These are phyloP conservation scores for Pouteria glomerata DNA, from an alignment of 148 eudicot species.

Conservation along the genomic window DNA sequence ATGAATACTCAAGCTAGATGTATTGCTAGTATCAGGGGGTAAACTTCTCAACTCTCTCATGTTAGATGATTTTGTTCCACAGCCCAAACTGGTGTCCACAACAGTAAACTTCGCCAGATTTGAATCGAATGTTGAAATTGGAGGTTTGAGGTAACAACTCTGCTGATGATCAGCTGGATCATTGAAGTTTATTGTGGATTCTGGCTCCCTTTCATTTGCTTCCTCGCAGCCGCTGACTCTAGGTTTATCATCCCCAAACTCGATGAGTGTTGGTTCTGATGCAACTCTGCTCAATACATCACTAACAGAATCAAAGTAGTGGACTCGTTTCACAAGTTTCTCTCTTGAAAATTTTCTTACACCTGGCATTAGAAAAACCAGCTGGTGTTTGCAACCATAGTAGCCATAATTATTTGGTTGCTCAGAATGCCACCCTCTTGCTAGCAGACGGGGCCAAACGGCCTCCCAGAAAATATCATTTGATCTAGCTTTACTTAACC, in stretches of 20 bases:
- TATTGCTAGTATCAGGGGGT: constrained; percentile 14
- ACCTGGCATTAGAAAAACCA: constrained; percentile 86
- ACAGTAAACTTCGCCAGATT: constrained; percentile 30
- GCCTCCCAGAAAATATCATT: constrained; percentile 96
- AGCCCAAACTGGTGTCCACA: constrained; percentile 36
- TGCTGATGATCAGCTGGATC: constrained; percentile 25
- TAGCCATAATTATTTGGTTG: constrained; percentile 41
- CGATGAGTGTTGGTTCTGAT: constrained; percentile 55
- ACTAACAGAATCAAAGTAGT: constrained; percentile 67
- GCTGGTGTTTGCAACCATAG: constrained; percentile 32
- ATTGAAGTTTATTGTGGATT: constrained; percentile 26
- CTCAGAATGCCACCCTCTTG: constrained; percentile 96
- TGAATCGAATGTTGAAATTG: constrained; percentile 18
- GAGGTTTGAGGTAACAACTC: constrained; percentile 37
- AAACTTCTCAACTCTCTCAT: constrained; percentile 33
- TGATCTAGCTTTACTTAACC: constrained; percentile 79
- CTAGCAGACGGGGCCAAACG: constrained; percentile 93
- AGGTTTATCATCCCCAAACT: constrained; percentile 43
- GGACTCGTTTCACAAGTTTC: constrained; percentile 58
- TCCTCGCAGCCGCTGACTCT: constrained; percentile 12
- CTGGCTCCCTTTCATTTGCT: constrained; percentile 31
- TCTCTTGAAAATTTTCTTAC: constrained; percentile 69
- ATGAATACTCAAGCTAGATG: not conserved
- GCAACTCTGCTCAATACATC: constrained; percentile 70
- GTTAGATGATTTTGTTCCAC: constrained; percentile 19